Conservation (phyloP, 2,329 filamentous ascomycete species). For the Aureobasidium pullulans region DNA sequence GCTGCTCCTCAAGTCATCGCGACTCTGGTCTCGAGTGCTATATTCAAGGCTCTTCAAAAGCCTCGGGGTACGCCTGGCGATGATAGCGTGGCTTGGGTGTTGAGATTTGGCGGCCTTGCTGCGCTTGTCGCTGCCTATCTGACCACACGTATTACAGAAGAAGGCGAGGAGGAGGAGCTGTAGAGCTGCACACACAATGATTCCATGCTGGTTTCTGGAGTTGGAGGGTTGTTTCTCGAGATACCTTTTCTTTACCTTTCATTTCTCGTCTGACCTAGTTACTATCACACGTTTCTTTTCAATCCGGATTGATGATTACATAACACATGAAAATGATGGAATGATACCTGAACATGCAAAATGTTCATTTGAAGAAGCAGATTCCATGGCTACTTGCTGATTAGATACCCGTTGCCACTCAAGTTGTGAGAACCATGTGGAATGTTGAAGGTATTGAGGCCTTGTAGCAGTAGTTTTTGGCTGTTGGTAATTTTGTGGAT, state of each 20-base stretch:
- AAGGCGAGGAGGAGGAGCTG: slow-evolving; percentile 24
- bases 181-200: background rate
- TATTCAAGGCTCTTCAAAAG: slow-evolving; percentile 83
- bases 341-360: background rate
- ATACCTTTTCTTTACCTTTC: background rate
- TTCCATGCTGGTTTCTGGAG: background rate
- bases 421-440: too few relatives aligned
- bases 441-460: too few relatives aligned
- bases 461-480: too few relatives aligned
- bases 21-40: slow-evolving; percentile 72
- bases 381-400: background rate
- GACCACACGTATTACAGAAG: slow-evolving; percentile 60
- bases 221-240: background rate
- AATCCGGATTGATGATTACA: background rate
- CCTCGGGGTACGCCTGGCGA: slow-evolving; percentile 78
- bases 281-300: background rate
- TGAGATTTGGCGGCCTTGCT: slow-evolving; percentile 74
- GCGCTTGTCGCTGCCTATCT: slow-evolving; percentile 71
- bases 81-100: slow-evolving; percentile 76
- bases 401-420: too few relatives aligned
- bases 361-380: background rate
- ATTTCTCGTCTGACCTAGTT: background rate
- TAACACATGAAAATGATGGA: background rate
- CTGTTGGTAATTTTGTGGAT: too few relatives aligned
- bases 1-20: slow-evolving; percentile 87